Base-by-base conservation (phyloP, 257 asterid genomes). In the Jaltomata sinuosa region DNA sequence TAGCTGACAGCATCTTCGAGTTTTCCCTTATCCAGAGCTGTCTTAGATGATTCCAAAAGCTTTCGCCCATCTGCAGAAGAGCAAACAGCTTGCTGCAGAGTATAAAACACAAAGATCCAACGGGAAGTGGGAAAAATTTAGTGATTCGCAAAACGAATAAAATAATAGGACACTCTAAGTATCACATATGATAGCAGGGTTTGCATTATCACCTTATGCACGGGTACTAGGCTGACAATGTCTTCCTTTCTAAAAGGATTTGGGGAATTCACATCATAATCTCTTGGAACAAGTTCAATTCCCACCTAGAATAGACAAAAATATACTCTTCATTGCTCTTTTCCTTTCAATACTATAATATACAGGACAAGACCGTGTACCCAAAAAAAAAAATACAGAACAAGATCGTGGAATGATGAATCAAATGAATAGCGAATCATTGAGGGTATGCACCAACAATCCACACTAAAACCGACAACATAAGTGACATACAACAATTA, bases 21-120 rank as follows among this genome's bases (percentile, higher is more conserved):
- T 90, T 97, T 97, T 83, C 99, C 99, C 89, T 97, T 95, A 88
- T 97, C 99, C 27, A 97, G 91, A 36, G 99, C 98, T 88, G 91
- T 92, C 91, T 97, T 97, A 87, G 99, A 95, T 53, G 99, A 94
- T 87, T 97, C 99, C 86, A 97, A 89, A 64, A 95, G 91, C 88
- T 88, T 91, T 87, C 99, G 91, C 59, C 98, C 99, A 89, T 97
- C 99, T 80, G 95, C 98, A 86, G 99, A 94, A 83, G 97, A 92
- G 95, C 98, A 97, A 79, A 89, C 94, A 50, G 92, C 99, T 91
- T 97, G 97, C 99, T 97, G 94, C 74, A 84, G 52, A 31, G 40
- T 29, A 79, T 84, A 38, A 27, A 32, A 19, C 42, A 45, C 54
- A 82, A 11, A 64, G 79, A 72, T 42, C 53, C 80, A 42, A 72